phyloP scores from a whole-genome alignment of 352 stramenopile species.

The Phytophthora cactorum region DNA sequence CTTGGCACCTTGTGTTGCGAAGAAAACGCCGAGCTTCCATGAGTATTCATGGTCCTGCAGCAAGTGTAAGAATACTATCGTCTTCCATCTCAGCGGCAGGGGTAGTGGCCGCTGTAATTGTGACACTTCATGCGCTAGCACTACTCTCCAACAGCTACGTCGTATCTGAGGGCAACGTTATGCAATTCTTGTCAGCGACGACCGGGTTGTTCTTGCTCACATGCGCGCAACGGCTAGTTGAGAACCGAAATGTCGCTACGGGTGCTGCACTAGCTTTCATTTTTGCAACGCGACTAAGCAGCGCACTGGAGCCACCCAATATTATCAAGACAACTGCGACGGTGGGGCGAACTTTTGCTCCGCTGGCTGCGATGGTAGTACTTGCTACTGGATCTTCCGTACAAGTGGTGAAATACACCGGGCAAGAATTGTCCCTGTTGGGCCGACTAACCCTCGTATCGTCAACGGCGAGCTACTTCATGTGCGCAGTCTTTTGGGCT shows the following conservation, averaged over 20 bases:
- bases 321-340: conserved; percentile 67
- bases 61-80: neutral
- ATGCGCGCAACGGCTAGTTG: conserved; percentile 25
- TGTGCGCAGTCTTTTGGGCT: conserved; percentile 60
- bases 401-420: conserved; percentile 12
- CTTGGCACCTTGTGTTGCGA: conserved; percentile 9
- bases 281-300: conserved; percentile 46
- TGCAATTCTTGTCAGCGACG: conserved; percentile 72
- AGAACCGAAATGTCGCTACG: conserved; percentile 14
- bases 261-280: conserved; percentile 51
- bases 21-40: neutral
- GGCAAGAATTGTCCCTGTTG: conserved; percentile 17
- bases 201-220: conserved; percentile 55
- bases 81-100: conserved; percentile 20
- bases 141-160: conserved; percentile 90
- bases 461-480: conserved; percentile 31
- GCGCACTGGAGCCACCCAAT: conserved; percentile 61
- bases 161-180: conserved; percentile 71
- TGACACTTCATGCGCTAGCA: conserved; percentile 67
- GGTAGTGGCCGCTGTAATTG: conserved; percentile 44
- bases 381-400: conserved; percentile 27
- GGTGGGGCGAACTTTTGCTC: conserved; percentile 44
- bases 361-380: conserved; percentile 28
- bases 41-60: neutral
- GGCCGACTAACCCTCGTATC: conserved; percentile 28